Base-by-base conservation (phyloP, 2,329 filamentous ascomycete genomes). In the Sporothrix pseudoabietina region DNA sequence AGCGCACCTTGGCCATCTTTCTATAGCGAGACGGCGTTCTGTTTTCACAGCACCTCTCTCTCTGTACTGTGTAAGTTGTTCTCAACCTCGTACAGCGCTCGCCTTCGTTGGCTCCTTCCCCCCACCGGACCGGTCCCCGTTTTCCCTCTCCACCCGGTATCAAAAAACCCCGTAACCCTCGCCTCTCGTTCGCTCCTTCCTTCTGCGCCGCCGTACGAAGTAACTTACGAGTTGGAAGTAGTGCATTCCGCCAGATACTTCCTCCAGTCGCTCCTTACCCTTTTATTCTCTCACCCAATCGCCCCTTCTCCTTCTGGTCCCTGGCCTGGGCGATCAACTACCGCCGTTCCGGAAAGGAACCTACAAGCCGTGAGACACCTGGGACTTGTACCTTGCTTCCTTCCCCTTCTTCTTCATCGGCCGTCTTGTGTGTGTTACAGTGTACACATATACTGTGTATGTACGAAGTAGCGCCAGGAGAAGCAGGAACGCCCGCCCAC, bases 401-500 rank as follows among this genome's bases (percentile, higher is more conserved):
- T 63, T 63, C 59, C 30, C 59, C 59, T 30, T 54, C 57, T 30
- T 59, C 55, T 12, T 39, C 32, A 9, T 39, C 35, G 14, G 16
- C 35, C 32, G 35, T 63, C 55, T 35, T 14, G 30, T 59, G 35
- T 26, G 26, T 26, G 26, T n/a, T n/a, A n/a, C n/a, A n/a, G n/a
- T n/a, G n/a, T n/a, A n/a, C n/a, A n/a, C n/a, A n/a, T n/a, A 26
- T 26, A 26, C 26, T 2, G 26, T 26, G 26, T 26, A 26, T 26
- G 26, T 26, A 26, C 26, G 26, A 26, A 26, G 26, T 35, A 52
- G 65, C 47, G 44, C 30, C 65, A 35, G 41, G 47, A 68, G 35
- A 68, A 68, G 65, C 44, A 68, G 65, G 65, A 68, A 68, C 65
- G 65, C 44, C 65, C 65, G 65, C 65, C 26, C 47, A 32, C 47